Evolutionary conservation across 495 filamentous ascomycete genomes (phyloP).

Genomic region (Penicillium ucsense): DNA sequence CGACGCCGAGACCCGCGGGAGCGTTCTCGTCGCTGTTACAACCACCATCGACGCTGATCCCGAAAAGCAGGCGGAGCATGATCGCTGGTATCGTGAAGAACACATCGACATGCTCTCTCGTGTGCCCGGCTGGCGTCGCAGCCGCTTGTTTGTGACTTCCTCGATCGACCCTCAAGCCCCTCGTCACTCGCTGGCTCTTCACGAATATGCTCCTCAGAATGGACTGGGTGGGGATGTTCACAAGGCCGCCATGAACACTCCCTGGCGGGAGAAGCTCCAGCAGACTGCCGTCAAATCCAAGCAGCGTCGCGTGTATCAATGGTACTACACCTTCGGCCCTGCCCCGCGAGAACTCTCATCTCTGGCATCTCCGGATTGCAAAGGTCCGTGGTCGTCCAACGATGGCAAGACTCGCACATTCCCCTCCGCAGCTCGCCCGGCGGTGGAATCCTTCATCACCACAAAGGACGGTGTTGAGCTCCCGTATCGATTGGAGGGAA

Average conservation of each 20-base stretch:
- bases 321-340: constrained; percentile 71
- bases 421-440: constrained; percentile 40
- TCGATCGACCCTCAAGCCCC: constrained; percentile 39
- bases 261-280: constrained; percentile 46
- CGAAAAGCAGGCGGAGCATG: constrained; percentile 45
- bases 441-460: constrained; percentile 56
- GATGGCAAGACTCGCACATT: constrained; percentile 44
- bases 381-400: constrained; percentile 40
- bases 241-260: constrained; percentile 48
- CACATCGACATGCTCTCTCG: constrained; percentile 61
- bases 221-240: constrained; percentile 54
- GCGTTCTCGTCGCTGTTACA: constrained; percentile 52
- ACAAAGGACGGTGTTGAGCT: constrained; percentile 56
- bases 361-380: constrained; percentile 24
- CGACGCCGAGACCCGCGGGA: constrained; percentile 45
- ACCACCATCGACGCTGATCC: constrained; percentile 43
- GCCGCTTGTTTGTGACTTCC: constrained; percentile 52
- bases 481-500: constrained; percentile 67
- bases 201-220: constrained; percentile 60
- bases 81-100: constrained; percentile 62
- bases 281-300: constrained; percentile 46
- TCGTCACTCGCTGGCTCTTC: constrained; percentile 52
- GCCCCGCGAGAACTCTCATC: constrained; percentile 56
- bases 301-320: constrained; percentile 49
- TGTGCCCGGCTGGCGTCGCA: constrained; percentile 67